Evolutionary conservation across 164 flowering plant genomes (phyloP).

Genomic region (Paratinospora sagittata): DNA sequence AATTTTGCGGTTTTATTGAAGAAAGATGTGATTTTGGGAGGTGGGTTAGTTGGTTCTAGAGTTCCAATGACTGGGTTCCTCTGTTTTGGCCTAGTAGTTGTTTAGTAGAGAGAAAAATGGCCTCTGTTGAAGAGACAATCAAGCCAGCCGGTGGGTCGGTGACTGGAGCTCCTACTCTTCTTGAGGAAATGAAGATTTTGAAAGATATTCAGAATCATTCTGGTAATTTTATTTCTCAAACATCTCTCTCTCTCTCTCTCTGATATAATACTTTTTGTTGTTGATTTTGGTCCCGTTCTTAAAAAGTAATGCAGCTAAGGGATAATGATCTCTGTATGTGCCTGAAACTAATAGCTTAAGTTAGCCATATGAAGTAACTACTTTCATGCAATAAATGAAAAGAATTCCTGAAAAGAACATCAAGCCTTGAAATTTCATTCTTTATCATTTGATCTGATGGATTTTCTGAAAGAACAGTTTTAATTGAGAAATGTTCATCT

Average conservation of each 20-base stretch:
- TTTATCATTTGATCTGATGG: no score
- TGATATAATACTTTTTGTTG: background rate
- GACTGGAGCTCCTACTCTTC: constrained; percentile 30
- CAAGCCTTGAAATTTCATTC: no score
- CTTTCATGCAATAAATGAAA: background rate
- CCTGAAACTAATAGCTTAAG: background rate
- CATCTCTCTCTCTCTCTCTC: background rate
- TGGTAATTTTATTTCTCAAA: constrained; percentile 42
- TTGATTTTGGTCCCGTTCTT: background rate
- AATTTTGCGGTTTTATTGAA: background rate
- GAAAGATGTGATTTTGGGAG: constrained; percentile 9
- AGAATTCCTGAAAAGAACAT: background rate
- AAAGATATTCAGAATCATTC: constrained; percentile 76
- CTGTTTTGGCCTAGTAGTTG: constrained; percentile 6
- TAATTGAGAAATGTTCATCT: background rate
- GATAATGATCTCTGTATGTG: background rate
- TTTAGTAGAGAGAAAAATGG: constrained; percentile 8
- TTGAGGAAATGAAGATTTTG: constrained; percentile 77
- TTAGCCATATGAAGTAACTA: background rate
- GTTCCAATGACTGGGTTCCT: constrained; percentile 18
- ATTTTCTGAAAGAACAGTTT: no score
- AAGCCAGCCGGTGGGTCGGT: constrained; percentile 34
- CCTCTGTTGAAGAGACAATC: constrained; percentile 40
- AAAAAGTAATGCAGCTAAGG: background rate
- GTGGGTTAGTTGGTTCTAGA: background rate